These are phyloP conservation scores for Rubus idaeus DNA, from an alignment of 306 rosid species.

Conservation along the genomic window DNA sequence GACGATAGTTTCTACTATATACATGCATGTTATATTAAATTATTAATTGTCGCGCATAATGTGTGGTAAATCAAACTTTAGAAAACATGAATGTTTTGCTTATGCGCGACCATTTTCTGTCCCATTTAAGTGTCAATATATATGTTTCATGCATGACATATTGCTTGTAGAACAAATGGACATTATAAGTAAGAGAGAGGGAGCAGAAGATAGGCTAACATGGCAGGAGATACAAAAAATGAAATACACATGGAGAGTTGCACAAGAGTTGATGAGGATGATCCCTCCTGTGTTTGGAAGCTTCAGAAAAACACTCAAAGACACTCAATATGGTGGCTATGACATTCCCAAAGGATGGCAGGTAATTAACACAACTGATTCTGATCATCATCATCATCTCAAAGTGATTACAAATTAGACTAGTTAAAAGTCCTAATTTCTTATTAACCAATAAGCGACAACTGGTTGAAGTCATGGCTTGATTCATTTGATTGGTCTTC, in stretches of 20 bases:
- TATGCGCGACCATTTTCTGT: no score
- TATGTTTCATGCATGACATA: not conserved
- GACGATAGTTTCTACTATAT: no score
- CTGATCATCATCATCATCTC: no score
- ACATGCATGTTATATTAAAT: not conserved
- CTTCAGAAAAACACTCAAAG: constrained; percentile 45
- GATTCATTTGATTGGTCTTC: no score
- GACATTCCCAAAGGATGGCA: constrained; percentile 61
- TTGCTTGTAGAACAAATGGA: constrained; percentile 40
- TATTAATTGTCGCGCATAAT: not conserved
- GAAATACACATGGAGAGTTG: constrained; percentile 63
- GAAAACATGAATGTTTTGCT: no score
- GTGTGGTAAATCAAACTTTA: not conserved
- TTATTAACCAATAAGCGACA: no score
- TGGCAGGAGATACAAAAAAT: constrained; percentile 54
- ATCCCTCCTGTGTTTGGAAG: constrained; percentile 49
- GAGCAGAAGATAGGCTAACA: constrained; percentile 36
- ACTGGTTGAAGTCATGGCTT: no score
- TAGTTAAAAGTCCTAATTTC: no score
- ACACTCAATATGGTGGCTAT: constrained; percentile 41
- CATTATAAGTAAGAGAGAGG: constrained; percentile 39
- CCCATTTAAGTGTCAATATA: not conserved
- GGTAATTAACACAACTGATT: constrained; percentile 18
- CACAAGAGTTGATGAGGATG: constrained; percentile 53
- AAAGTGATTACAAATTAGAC: no score